Evolutionary conservation across 345 rosid genomes (phyloP).

Genomic region (Lepidium africanum): DNA sequence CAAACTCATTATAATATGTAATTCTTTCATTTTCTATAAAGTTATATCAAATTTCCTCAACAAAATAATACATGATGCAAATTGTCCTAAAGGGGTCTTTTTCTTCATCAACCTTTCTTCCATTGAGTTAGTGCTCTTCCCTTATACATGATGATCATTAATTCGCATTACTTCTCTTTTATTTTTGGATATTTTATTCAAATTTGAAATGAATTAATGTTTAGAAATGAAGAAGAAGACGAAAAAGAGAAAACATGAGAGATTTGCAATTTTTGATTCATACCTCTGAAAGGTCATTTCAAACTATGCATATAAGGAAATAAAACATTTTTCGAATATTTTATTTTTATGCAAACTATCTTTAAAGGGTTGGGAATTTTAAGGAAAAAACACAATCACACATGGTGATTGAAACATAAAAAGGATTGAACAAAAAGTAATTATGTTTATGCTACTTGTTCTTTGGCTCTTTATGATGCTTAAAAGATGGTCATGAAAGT

Average conservation of each 20-base stretch:
- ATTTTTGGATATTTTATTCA: constrained; percentile 13
- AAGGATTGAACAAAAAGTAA: constrained; percentile 27
- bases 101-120: constrained; percentile 30
- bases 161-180: constrained; percentile 22
- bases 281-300: constrained; percentile 25
- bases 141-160: constrained; percentile 28
- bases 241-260: constrained; percentile 8
- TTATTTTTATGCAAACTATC: background rate
- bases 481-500: constrained; percentile 8
- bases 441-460: constrained; percentile 27
- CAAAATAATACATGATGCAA: constrained; percentile 19
- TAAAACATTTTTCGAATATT: background rate
- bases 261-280: constrained; percentile 24
- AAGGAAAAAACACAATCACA: constrained; percentile 25
- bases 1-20: constrained; percentile 5
- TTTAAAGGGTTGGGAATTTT: background rate
- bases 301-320: constrained; percentile 9
- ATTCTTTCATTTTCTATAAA: constrained; percentile 16
- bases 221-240: constrained; percentile 1
- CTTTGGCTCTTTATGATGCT: constrained; percentile 9
- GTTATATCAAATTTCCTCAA: background rate
- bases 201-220: background rate
- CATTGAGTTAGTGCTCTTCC: constrained; percentile 36
- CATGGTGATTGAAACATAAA: constrained; percentile 30
- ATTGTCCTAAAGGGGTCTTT: constrained; percentile 27